These are phyloP conservation scores for Phytophthora pini DNA, from an alignment of 352 stramenopile genomes.

Conservation along the genomic window DNA sequence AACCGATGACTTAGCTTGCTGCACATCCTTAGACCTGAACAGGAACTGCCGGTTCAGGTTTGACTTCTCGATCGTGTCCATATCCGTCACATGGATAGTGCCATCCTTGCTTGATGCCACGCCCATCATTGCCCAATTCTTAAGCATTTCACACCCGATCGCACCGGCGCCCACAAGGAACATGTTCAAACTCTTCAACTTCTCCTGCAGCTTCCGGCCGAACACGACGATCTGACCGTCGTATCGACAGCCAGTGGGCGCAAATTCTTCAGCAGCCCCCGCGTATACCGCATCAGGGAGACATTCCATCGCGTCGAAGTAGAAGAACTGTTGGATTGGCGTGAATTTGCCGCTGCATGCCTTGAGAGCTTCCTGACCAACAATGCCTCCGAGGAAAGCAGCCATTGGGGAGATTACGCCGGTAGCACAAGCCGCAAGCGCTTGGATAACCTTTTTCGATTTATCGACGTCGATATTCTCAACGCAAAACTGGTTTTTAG, in stretches of 20 bases:
- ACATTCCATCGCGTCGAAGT: conserved; percentile 98
- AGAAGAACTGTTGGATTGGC: conserved; percentile 99
- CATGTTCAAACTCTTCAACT: conserved; percentile 90
- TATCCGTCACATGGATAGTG: conserved; percentile 97
- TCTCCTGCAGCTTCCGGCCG: conserved; percentile 75
- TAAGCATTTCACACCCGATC: conserved; percentile 99
- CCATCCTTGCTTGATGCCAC: conserved; percentile 90
- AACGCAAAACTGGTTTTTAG: conserved; percentile 68
- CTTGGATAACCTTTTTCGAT: conserved; percentile 76
- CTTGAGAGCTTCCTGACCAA: conserved; percentile 99
- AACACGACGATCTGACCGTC: conserved; percentile 95
- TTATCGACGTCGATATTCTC: conserved; percentile 68
- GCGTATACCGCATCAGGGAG: conserved; percentile 90
- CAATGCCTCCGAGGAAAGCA: conserved; percentile 96
- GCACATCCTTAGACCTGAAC: conserved; percentile 98
- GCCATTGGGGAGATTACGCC: conserved; percentile 97
- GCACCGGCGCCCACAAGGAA: conserved; percentile 99
- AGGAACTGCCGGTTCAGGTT: conserved; percentile 99
- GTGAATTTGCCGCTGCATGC: conserved; percentile 99
- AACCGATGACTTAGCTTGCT: conserved; percentile 95
- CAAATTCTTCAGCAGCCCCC: conserved; percentile 59
- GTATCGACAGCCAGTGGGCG: conserved; percentile 84
- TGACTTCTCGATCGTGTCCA: conserved; percentile 99
- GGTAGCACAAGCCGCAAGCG: conserved; percentile 86
- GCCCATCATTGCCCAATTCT: conserved; percentile 99